Evolutionary conservation across 345 rosid species (phyloP).

Genomic region (Heritiera fomes): DNA sequence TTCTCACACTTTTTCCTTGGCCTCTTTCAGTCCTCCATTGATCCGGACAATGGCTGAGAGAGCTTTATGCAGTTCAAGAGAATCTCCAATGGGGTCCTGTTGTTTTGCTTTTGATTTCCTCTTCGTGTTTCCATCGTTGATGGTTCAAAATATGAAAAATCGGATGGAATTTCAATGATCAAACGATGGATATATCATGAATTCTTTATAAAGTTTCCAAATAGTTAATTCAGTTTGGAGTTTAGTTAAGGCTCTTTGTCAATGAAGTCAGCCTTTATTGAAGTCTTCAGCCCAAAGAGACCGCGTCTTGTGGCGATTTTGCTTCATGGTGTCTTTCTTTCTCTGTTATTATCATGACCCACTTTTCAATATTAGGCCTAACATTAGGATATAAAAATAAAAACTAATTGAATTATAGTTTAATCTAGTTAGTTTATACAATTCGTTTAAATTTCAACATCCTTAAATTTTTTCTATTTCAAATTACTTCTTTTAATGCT

Average conservation of each 20-base stretch:
- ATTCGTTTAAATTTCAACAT: no score
- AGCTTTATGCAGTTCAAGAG: conserved; percentile 23
- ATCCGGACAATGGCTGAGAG: conserved; percentile 25
- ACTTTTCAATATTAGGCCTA: background rate
- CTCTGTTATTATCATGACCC: background rate
- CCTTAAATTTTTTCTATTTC: no score
- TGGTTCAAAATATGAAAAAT: background rate
- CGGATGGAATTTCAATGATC: conserved; percentile 21
- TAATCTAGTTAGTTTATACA: no score
- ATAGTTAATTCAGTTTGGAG: background rate
- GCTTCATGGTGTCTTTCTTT: background rate
- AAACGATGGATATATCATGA: conserved; percentile 20
- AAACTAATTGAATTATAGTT: no score
- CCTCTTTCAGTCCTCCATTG: background rate
- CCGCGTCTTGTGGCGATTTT: conserved; percentile 15
- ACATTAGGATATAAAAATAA: no score
- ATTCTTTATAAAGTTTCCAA: background rate
- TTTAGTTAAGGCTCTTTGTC: background rate
- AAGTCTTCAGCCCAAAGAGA: conserved; percentile 8
- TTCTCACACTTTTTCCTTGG: background rate
- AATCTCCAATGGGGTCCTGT: conserved; percentile 28
- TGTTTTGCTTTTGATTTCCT: background rate
- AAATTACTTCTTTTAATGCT: no score
- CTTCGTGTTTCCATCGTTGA: conserved; percentile 23
- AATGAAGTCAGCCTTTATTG: conserved; percentile 17